Conservation (phyloP, 2,329 filamentous ascomycete species). For the Trichoderma asperellum region DNA sequence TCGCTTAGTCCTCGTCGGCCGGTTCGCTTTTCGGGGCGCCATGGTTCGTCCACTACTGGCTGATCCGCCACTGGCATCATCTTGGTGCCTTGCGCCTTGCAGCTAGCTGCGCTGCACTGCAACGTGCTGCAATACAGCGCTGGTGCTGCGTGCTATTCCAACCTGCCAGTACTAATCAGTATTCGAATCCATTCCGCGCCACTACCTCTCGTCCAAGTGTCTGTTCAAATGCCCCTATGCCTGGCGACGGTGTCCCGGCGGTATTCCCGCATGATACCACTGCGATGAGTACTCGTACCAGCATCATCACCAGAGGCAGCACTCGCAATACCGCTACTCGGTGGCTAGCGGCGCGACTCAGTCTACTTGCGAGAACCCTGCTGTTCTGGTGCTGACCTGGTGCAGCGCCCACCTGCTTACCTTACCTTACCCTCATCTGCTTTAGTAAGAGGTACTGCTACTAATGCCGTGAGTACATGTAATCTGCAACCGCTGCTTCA, state of each 20-base stretch:
- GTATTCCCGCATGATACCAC: background rate
- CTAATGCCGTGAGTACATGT: background rate
- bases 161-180: background rate
- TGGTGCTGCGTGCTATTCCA: background rate
- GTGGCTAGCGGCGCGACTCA: constrained; percentile 9
- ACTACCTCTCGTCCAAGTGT: background rate
- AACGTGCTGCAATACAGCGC: background rate
- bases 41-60: constrained; percentile 18
- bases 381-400: constrained; percentile 15
- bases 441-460: background rate
- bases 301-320: background rate
- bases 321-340: background rate
- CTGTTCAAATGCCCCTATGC: too few relatives aligned
- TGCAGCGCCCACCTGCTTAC: constrained; percentile 12
- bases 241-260: background rate
- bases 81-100: constrained; percentile 18
- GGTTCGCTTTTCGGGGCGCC: constrained; percentile 13
- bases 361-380: constrained; percentile 14
- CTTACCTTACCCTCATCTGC: background rate
- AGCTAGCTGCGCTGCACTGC: background rate
- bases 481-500: background rate
- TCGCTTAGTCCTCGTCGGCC: background rate
- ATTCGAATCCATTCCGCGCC: background rate
- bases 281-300: background rate
- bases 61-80: constrained; percentile 20